Conservation (phyloP, 2,329 filamentous ascomycete genomes). For the Trichoderma harzianum region DNA sequence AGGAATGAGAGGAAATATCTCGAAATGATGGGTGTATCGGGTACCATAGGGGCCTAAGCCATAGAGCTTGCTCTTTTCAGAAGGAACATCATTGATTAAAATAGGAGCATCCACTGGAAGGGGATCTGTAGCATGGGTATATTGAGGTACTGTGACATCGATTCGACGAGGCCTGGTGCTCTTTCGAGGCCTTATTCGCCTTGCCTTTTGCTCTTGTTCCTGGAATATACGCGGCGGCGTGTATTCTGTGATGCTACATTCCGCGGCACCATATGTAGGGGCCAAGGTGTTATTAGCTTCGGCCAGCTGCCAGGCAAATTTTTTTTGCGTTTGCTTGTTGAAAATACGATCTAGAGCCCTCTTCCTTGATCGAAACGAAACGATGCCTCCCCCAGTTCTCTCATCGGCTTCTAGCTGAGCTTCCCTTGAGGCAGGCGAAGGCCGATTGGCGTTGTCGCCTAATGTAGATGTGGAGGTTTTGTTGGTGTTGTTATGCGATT, state of each 20-base stretch:
- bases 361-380: constrained; percentile 50
- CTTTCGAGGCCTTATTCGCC: constrained; percentile 41
- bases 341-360: constrained; percentile 54
- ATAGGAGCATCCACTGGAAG: constrained; percentile 28
- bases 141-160: constrained; percentile 51
- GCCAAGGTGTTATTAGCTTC: background rate
- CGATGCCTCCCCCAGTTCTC: constrained; percentile 30
- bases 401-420: constrained; percentile 55
- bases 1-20: constrained; percentile 55
- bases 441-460: background rate
- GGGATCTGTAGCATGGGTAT: constrained; percentile 52
- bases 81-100: constrained; percentile 19
- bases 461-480: background rate
- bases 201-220: background rate
- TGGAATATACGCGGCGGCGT: background rate
- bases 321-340: constrained; percentile 36
- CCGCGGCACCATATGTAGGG: background rate
- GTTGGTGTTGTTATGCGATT: background rate
- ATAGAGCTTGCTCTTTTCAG: constrained; percentile 35
- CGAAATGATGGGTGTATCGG: constrained; percentile 60
- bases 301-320: constrained; percentile 18
- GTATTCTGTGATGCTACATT: background rate
- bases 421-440: constrained; percentile 34
- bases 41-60: constrained; percentile 60
- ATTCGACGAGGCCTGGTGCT: constrained; percentile 41